Percentiles rank a stretch among this genome's conserved stretches.
phyloP scores from a whole-genome alignment of 192 early-diverging fungal species.

The Mycoemilia scoparia region DNA sequence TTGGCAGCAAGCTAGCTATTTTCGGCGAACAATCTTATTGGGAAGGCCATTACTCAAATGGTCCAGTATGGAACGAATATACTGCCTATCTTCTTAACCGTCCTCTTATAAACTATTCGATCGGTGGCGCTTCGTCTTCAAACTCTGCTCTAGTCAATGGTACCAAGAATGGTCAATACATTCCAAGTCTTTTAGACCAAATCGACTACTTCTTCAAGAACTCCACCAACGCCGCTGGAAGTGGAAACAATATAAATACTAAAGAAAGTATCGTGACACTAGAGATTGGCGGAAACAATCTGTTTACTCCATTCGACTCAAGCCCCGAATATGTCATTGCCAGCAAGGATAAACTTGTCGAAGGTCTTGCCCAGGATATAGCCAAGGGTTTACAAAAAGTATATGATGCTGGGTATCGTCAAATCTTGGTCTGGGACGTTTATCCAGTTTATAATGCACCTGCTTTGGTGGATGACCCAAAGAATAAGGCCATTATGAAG shows the following conservation, averaged over 20 bases:
- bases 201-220: no score
- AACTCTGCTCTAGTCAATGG: no score
- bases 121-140: slow-evolving; percentile 11
- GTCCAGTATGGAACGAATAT: slow-evolving; percentile 2
- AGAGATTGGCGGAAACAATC: slow-evolving; percentile 23
- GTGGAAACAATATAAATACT: no score
- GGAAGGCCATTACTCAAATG: slow-evolving; percentile 1
- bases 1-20: slow-evolving; percentile 7
- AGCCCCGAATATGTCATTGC: no score
- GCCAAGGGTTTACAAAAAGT: slow-evolving; percentile 10
- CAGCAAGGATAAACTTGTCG: slow-evolving; percentile 4
- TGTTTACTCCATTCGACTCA: no score
- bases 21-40: neutral
- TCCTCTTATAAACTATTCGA: neutral
- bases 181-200: no score
- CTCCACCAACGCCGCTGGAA: no score
- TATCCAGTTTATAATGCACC: slow-evolving; percentile 16
- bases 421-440: slow-evolving; percentile 23
- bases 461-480: no score
- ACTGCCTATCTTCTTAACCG: neutral
- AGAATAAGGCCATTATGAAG: no score
- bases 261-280: no score
- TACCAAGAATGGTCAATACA: no score
- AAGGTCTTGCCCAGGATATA: slow-evolving; percentile 6
- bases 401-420: slow-evolving; percentile 17